Conservation (phyloP, 23 red algal genomes). For the Gracilariopsis chorda region DNA sequence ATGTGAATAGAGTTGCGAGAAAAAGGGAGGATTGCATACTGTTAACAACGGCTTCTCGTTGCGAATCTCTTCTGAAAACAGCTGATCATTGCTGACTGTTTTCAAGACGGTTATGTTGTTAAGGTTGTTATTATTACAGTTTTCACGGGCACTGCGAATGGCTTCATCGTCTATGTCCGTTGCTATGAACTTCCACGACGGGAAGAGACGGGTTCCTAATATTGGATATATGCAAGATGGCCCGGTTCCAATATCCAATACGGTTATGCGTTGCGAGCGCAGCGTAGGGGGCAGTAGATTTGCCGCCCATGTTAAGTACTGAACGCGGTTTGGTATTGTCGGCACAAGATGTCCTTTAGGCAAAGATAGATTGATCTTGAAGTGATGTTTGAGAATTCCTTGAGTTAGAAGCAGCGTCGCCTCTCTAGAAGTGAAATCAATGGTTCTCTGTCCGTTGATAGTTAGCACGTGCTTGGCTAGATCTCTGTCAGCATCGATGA, state of each 20-base stretch:
- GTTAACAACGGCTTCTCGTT: not conserved
- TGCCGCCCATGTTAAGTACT: conserved; percentile 55
- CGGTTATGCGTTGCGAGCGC: not conserved
- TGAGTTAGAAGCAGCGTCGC: conserved; percentile 22
- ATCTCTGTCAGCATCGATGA: not conserved
- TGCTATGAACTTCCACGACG: conserved; percentile 25
- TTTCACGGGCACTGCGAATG: conserved; percentile 3
- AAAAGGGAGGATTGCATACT: conserved; percentile 62
- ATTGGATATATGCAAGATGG: conserved; percentile 53
- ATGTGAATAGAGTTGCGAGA: not conserved
- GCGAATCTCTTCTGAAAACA: not conserved
- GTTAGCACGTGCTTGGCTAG: not conserved
- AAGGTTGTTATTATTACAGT: not conserved
- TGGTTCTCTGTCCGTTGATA: not conserved
- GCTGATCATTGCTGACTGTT: not conserved
- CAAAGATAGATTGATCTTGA: conserved; percentile 17
- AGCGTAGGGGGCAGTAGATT: not conserved
- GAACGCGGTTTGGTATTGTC: conserved; percentile 44
- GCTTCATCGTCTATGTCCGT: conserved; percentile 35
- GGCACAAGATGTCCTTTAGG: conserved; percentile 35
- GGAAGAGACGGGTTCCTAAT: conserved; percentile 33
- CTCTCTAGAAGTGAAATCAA: conserved; percentile 11
- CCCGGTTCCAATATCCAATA: conserved; percentile 55
- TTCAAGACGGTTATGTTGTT: not conserved
- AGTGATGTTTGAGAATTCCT: conserved; percentile 41